A percentile compares a stretch with the other conserved stretches of the same genome.
Evolutionary conservation across 768 basidiomycete species (phyloP).

Genomic region (Termitomyces sp.): DNA sequence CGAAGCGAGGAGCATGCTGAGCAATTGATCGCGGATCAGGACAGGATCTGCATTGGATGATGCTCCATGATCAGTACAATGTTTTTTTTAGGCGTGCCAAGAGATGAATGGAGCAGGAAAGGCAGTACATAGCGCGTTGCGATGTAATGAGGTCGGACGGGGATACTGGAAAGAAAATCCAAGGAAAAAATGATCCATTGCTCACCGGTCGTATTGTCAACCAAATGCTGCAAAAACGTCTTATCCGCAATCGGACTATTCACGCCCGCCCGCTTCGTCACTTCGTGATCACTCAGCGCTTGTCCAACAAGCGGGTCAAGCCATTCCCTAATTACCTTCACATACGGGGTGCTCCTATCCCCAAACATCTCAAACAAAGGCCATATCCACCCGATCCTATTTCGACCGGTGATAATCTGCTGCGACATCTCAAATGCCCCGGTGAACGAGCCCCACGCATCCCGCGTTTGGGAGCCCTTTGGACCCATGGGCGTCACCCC

Average conservation of each 20-base stretch:
- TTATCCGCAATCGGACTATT: conserved; percentile 44
- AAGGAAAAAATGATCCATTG: neutral
- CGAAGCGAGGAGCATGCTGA: conserved; percentile 75
- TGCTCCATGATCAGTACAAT: conserved; percentile 4
- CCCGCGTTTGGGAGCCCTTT: conserved; percentile 60
- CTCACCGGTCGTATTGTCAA: conserved; percentile 62
- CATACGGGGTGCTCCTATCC: conserved; percentile 50
- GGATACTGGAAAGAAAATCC: neutral
- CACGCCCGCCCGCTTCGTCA: conserved; percentile 36
- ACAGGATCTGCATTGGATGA: conserved; percentile 47
- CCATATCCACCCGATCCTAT: conserved; percentile 56
- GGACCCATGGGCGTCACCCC: conserved; percentile 45
- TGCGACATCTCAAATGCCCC: conserved; percentile 60
- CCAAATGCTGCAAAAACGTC: conserved; percentile 67
- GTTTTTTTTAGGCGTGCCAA: neutral
- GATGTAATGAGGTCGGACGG: neutral
- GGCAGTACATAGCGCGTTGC: neutral
- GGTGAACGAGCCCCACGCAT: conserved; percentile 62
- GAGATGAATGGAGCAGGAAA: neutral
- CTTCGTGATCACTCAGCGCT: conserved; percentile 47
- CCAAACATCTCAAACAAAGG: conserved; percentile 57
- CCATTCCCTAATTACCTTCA: conserved; percentile 53
- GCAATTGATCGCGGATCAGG: conserved; percentile 72
- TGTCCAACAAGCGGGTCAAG: conserved; percentile 62
- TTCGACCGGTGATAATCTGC: conserved; percentile 47